Base-by-base conservation (phyloP, 768 basidiomycete species). In the Trametopsis cervina region DNA sequence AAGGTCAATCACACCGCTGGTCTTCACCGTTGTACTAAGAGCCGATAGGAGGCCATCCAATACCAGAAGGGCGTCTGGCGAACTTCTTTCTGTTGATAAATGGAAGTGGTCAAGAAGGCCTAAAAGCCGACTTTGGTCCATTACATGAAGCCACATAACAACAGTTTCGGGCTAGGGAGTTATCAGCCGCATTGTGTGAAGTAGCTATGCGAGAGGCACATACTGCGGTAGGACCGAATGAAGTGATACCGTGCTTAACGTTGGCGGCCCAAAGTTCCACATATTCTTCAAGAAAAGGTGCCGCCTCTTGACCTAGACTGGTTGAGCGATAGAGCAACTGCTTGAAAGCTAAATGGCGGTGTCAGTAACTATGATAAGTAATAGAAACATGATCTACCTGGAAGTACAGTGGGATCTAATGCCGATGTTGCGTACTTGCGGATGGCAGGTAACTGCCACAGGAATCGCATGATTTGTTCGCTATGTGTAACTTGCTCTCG, bases 101-200 rank as follows among this genome's bases (percentile, higher is more conserved):
- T 36, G 18, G 40, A 11, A 2, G 43, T 42, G 40, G 27, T 42
- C 47, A 6, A 49, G 39, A 13, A 49, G 11, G 15, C 13, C 36
- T 2, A 44, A 21, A 2, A 47, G 18, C 4, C 40, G 46, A 4
- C 64, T 54, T 2, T 63, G 56, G 4, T 66, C 59, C 55, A 83
- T 71, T 55, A 75, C 84, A 35, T 66, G 69, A 37, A 84, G 66
- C 86, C 86, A 89, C 12, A 74, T 51, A 2, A 46, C 38, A 15
- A 64, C 59, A 21, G 59, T 52, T 45, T 47, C 23, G 18, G 44
- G 4, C 50, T 55, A 41, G n/a, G 38, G 3, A 21, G 13, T 13
- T 2, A 23, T 38, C 2, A 52, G 35, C 18, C 9, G 3, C 4
- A 29, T n/a, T n/a, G n/a, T n/a, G n/a, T 33, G 29, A 33, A 33